A percentile compares a stretch with the other conserved stretches of the same genome.
Evolutionary conservation across 148 eudicot genomes (phyloP).

Genomic region (Persicaria maculosa): DNA sequence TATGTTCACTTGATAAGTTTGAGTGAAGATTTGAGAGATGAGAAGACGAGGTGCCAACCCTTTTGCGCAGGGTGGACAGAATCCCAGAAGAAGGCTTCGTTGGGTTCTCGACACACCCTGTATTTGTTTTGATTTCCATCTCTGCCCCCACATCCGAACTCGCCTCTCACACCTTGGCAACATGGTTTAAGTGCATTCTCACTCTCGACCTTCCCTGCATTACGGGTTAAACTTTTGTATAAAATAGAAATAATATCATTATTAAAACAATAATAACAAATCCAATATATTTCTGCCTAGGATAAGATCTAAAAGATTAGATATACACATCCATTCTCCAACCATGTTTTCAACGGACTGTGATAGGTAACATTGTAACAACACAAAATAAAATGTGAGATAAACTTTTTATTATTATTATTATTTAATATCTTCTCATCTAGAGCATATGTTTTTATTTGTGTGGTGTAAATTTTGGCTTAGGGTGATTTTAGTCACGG

Average conservation of each 20-base stretch:
- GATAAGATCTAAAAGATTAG: too few species aligned
- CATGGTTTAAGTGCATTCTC: slow-evolving; percentile 36
- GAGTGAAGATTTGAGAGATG: slow-evolving; percentile 9
- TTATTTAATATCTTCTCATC: too few species aligned
- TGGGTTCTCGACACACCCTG: slow-evolving; percentile 26
- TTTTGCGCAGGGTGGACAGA: slow-evolving; percentile 51
- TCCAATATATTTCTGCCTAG: too few species aligned
- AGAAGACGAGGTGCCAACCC: slow-evolving; percentile 52
- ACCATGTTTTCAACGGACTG: too few species aligned
- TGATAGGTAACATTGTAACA: too few species aligned
- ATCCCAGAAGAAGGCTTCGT: slow-evolving; percentile 52
- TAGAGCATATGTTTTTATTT: too few species aligned
- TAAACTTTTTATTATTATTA: too few species aligned
- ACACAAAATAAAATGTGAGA: too few species aligned
- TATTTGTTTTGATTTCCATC: slow-evolving; percentile 16
- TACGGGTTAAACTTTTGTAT: background rate
- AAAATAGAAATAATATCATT: background rate
- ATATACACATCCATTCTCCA: too few species aligned
- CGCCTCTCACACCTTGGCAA: slow-evolving; percentile 34
- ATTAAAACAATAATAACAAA: background rate
- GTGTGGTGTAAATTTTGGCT: too few species aligned
- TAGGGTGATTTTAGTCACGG: too few species aligned
- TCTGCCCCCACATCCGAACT: slow-evolving; percentile 36
- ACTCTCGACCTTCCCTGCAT: slow-evolving; percentile 15
- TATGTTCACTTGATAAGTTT: background rate